These are phyloP conservation scores for Cutaneotrichosporon cavernicola DNA, from an alignment of 1,284 basidiomycete species.

Conservation along the genomic window DNA sequence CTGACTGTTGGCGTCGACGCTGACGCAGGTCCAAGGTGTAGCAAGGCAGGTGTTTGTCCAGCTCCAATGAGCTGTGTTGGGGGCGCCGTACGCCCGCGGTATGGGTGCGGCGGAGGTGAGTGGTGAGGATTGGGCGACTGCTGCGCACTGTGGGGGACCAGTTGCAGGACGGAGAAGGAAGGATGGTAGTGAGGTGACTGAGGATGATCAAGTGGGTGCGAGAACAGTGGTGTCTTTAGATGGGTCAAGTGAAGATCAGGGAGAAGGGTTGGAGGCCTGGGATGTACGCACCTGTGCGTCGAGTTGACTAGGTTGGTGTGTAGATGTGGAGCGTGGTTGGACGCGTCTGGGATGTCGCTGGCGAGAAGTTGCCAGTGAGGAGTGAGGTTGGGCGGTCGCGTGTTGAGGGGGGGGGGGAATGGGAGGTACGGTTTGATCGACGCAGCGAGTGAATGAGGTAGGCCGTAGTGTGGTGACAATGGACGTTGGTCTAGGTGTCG, in stretches of 20 bases:
- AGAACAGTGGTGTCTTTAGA: neutral
- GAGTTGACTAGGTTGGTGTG: neutral
- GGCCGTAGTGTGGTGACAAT: neutral
- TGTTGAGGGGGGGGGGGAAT: neutral
- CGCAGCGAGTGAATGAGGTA: neutral
- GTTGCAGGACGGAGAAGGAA: neutral
- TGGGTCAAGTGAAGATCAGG: neutral
- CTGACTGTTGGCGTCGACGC: neutral
- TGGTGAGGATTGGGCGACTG: neutral
- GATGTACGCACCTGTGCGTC: constrained; percentile 9
- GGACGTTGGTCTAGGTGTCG: neutral
- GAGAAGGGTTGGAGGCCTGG: neutral
- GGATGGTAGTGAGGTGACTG: constrained; percentile 1
- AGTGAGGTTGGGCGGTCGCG: neutral
- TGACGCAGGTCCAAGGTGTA: neutral
- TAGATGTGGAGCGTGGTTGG: neutral
- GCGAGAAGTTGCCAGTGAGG: neutral
- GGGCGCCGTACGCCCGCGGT: neutral
- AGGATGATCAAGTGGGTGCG: neutral
- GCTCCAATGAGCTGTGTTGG: neutral
- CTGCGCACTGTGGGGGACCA: neutral
- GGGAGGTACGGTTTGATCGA: neutral
- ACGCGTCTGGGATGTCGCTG: constrained; percentile 6
- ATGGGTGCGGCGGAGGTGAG: neutral
- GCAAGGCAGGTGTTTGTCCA: neutral